These are phyloP conservation scores for Bacidia rubella DNA, from an alignment of 495 filamentous ascomycete species.

Conservation along the genomic window DNA sequence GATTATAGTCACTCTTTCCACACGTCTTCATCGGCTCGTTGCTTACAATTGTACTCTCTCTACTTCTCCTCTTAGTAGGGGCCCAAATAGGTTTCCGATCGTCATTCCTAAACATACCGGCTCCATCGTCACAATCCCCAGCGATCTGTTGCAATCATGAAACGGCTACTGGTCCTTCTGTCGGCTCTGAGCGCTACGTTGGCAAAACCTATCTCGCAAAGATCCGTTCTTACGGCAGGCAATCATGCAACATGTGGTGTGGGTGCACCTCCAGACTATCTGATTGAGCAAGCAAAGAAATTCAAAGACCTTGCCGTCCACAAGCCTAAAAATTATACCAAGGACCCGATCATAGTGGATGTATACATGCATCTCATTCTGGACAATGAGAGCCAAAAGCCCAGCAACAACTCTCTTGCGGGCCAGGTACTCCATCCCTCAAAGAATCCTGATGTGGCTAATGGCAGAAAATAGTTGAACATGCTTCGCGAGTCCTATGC, in stretches of 20 bases:
- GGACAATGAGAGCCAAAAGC: neutral
- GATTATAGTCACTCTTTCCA: neutral
- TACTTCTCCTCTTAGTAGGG: neutral
- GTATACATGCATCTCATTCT: conserved; percentile 1
- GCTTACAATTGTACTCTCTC: neutral
- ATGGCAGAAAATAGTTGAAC: neutral
- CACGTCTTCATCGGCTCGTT: neutral
- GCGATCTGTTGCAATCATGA: neutral
- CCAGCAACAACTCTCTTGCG: neutral
- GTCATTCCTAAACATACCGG: too few relatives aligned
- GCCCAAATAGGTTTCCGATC: neutral
- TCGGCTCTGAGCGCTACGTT: neutral
- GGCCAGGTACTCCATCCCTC: neutral
- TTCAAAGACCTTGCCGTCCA: neutral
- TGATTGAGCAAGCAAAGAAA: neutral
- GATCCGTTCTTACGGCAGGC: neutral
- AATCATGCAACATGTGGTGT: neutral
- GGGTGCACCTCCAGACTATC: neutral
- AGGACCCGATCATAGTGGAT: neutral
- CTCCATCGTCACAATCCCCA: neutral
- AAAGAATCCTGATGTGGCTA: neutral
- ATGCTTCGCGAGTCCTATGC: neutral
- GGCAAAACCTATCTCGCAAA: neutral
- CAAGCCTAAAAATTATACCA: neutral
- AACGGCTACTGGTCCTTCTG: neutral